phyloP scores from a whole-genome alignment of 148 eudicot species.

The Rhododendron simsii region DNA sequence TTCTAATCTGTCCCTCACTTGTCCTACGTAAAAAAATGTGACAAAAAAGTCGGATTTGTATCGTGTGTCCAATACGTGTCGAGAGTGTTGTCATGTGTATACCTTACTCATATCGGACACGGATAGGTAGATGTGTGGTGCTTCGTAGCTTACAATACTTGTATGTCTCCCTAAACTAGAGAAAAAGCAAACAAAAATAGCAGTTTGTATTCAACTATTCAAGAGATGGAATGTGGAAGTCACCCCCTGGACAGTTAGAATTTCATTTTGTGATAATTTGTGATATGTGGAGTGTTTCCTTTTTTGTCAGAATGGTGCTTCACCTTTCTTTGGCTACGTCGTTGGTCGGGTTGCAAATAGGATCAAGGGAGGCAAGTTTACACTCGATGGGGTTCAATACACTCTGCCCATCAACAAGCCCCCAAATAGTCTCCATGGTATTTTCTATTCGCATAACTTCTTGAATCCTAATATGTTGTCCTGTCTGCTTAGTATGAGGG shows the following conservation, averaged over 20 bases:
- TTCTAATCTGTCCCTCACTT: background rate
- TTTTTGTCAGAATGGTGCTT: constrained; percentile 63
- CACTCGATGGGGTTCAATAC: constrained; percentile 60
- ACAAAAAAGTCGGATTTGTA: background rate
- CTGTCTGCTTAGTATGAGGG: background rate
- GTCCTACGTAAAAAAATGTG: background rate
- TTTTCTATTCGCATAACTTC: background rate
- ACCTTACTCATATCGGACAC: background rate
- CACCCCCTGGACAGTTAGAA: background rate
- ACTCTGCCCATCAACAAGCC: constrained; percentile 77
- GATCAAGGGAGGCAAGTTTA: constrained; percentile 86
- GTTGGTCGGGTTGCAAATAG: constrained; percentile 99
- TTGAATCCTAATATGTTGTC: background rate
- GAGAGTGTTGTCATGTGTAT: background rate
- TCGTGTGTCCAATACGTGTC: background rate
- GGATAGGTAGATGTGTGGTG: background rate
- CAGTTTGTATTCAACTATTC: background rate
- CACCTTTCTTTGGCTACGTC: constrained; percentile 84
- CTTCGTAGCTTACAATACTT: background rate
- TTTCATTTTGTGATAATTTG: background rate
- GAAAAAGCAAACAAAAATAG: background rate
- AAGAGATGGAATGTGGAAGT: background rate
- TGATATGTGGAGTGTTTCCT: background rate
- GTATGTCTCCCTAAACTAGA: background rate
- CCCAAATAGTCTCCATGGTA: constrained; percentile 96